Evolutionary conservation across 768 basidiomycete species (phyloP).

Genomic region (Naganishia vaughanmartiniae): DNA sequence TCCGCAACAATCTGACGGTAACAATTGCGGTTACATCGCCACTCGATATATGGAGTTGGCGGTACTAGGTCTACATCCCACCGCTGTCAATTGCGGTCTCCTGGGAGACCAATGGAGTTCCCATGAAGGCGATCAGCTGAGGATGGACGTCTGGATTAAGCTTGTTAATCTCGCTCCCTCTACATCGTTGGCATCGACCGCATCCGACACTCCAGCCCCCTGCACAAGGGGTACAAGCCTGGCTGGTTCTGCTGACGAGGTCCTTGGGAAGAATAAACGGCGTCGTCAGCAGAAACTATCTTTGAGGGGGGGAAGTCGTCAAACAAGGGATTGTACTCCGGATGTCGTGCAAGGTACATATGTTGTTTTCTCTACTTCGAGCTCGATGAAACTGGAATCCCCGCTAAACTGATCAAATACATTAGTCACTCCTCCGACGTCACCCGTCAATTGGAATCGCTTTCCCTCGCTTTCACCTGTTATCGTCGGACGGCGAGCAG

Average conservation of each 20-base stretch:
- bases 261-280: background rate
- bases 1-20: background rate
- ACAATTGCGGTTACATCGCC: background rate
- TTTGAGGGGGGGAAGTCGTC: background rate
- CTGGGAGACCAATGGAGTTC: background rate
- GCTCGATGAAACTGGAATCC: too few relatives aligned
- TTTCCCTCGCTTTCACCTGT: background rate
- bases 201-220: background rate
- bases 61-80: background rate
- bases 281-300: background rate
- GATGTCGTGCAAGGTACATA: background rate
- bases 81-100: background rate
- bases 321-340: background rate
- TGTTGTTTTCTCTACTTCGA: background rate
- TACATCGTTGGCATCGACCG: background rate
- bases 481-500: background rate
- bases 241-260: too few relatives aligned
- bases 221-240: too few relatives aligned
- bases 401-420: too few relatives aligned
- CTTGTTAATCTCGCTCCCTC: background rate
- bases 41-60: background rate
- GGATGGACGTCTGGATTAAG: background rate
- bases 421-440: background rate
- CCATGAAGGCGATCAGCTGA: background rate
- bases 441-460: background rate